Base-by-base conservation (phyloP, 164 flowering plant species). In the Warburgia ugandensis region DNA sequence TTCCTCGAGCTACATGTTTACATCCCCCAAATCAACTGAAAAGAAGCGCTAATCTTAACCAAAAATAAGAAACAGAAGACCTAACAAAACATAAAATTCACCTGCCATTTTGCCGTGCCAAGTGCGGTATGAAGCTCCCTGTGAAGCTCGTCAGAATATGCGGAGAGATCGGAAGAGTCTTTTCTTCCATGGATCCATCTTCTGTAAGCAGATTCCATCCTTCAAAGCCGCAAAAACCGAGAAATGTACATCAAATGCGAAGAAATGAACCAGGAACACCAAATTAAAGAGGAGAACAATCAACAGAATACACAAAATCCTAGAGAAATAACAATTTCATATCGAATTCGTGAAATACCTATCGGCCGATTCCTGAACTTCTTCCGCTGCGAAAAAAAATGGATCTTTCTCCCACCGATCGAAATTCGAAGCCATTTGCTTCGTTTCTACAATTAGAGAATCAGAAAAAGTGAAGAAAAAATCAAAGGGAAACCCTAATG, bases 71-170 rank as follows among this genome's bases (percentile, higher is more conserved):
- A 56, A 26, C 37, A 20, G 49, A 20, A 42, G 23, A 5, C 17
- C 13, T 14, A 30, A 27, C 23, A 36, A 30, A 56, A 7, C 2
- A 28, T 9, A 19, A 12, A n/a, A 43, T 9, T 19, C 48, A 87
- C 98, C 95, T 91, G 98, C 98, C 98, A 91, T 80, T 87, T 87
- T 43, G 98, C 70, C 42, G 98, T 91, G 50, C 96, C 96, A 23
- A 81, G 77, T 20, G 90, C 69, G 14, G 95, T 77, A 10, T 40
- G 79, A 0, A 84, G 52, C 45, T 90, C 97, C 54, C 94, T 64
- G 0, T 72, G 66, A 8, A 91, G 80, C 66, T 77, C 88, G 26
- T 72, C 79, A 11, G 57, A 33, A 60, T 74, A 61, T 10, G 14
- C 21, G 71, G 78, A 76, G 11, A 41, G 14, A 26, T 71, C 50